phyloP scores from a whole-genome alignment of 1,139 yeast genomes.

The Pichiaceae sp. region DNA sequence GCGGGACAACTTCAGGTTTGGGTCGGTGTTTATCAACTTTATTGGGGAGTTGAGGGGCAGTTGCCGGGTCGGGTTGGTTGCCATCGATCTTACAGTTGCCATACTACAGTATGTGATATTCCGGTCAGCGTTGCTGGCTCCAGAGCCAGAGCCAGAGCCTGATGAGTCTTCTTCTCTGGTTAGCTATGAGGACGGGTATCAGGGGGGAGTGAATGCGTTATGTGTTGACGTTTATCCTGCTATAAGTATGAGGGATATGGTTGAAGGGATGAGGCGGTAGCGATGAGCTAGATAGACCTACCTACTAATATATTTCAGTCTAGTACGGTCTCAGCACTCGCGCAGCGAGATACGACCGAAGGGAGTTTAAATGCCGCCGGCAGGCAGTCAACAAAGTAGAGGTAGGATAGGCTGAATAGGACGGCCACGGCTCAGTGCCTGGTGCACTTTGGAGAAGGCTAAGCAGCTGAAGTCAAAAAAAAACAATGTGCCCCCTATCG shows the following conservation, averaged over 20 bases:
- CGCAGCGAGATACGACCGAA: too few relatives aligned
- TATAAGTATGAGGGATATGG: background rate
- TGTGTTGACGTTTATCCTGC: slow-evolving; percentile 13
- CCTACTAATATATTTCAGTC: too few relatives aligned
- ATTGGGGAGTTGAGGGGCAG: slow-evolving; percentile 15
- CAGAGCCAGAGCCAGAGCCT: background rate
- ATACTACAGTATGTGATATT: slow-evolving; percentile 14
- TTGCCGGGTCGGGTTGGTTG: slow-evolving; percentile 5
- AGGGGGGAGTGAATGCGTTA: slow-evolving; percentile 10
- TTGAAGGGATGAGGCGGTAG: background rate
- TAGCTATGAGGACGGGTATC: slow-evolving; percentile 12
- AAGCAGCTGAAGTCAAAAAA: too few relatives aligned
- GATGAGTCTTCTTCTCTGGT: background rate
- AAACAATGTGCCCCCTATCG: slow-evolving; percentile 4
- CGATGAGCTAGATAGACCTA: too few relatives aligned
- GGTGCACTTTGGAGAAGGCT: too few relatives aligned
- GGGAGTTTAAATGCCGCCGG: too few relatives aligned
- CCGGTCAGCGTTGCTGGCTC: background rate
- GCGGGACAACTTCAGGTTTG: slow-evolving; percentile 8
- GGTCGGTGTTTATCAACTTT: slow-evolving; percentile 14
- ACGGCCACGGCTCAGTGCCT: too few relatives aligned
- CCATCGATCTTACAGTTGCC: slow-evolving; percentile 12
- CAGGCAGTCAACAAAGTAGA: too few relatives aligned
- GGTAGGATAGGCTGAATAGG: too few relatives aligned
- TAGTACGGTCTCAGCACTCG: too few relatives aligned